These are phyloP conservation scores for Mortierella sp. DNA, from an alignment of 371 early-diverging fungal genomes.

Conservation along the genomic window DNA sequence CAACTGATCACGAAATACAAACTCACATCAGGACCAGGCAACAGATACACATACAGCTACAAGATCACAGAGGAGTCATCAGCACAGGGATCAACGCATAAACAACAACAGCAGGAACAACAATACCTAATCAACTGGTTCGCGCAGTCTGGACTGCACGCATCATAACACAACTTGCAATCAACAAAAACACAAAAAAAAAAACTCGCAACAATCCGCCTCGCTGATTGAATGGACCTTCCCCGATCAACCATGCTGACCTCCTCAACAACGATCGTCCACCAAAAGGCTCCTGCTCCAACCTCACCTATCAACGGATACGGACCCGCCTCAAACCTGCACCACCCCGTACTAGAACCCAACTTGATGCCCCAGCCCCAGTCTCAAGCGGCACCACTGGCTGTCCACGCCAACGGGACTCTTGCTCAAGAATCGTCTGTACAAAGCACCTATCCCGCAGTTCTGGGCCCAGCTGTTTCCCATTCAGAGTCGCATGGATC, in stretches of 20 bases:
- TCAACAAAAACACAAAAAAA: not conserved
- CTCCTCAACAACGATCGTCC: constrained; percentile 25
- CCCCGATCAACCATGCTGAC: constrained; percentile 27
- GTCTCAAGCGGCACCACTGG: not conserved
- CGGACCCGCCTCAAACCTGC: constrained; percentile 1
- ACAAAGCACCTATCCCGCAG: not conserved
- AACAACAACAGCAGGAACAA: too few species aligned
- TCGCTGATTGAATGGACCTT: constrained; percentile 8
- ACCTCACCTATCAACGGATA: constrained; percentile 2
- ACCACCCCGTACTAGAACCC: constrained; percentile 7
- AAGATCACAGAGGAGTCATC: not conserved
- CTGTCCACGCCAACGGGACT: not conserved
- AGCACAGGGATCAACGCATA: not conserved
- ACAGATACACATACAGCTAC: not conserved
- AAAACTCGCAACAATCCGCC: too few species aligned
- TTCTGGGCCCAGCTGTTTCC: not conserved
- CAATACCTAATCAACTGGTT: not conserved
- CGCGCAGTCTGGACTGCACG: constrained; percentile 5
- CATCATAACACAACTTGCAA: not conserved
- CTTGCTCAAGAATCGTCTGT: not conserved
- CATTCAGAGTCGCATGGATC: not conserved
- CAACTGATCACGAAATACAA: too few species aligned
- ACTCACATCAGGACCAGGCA: too few species aligned
- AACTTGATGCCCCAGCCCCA: not conserved
- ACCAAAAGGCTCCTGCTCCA: constrained; percentile 17